A percentile compares a stretch with the other conserved stretches of the same genome.
Conservation (phyloP, 2,329 filamentous ascomycete genomes). For the Trichoderma koningiopsis region DNA sequence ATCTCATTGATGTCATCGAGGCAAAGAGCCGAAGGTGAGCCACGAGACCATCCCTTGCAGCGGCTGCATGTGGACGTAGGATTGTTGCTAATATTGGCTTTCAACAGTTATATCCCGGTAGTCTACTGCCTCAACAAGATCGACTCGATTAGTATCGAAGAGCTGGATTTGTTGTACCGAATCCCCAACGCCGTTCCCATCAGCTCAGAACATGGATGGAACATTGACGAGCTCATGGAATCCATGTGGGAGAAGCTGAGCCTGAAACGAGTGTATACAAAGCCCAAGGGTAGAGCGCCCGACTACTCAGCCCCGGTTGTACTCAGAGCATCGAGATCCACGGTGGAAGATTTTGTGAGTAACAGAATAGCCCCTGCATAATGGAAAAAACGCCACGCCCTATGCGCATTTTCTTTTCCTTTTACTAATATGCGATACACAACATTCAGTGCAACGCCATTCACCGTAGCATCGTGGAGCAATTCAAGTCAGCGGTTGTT, state of each 20-base stretch:
- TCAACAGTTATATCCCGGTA: constrained; percentile 86
- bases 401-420: constrained; percentile 29
- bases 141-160: constrained; percentile 95
- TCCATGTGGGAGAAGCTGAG: constrained; percentile 98
- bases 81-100: constrained; percentile 5
- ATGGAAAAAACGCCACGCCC: not conserved
- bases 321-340: constrained; percentile 77
- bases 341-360: constrained; percentile 95
- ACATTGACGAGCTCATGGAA: constrained; percentile 94
- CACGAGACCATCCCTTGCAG: not conserved
- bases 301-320: constrained; percentile 94
- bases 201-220: constrained; percentile 97
- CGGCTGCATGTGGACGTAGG: not conserved
- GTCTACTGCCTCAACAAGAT: constrained; percentile 99
- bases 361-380: constrained; percentile 6
- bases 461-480: constrained; percentile 91
- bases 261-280: constrained; percentile 91
- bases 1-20: constrained; percentile 93
- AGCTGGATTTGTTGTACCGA: constrained; percentile 91
- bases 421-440: constrained; percentile 41
- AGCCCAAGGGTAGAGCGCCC: constrained; percentile 92
- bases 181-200: constrained; percentile 98
- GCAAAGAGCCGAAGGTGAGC: constrained; percentile 72
- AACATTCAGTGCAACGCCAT: constrained; percentile 83
- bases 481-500: constrained; percentile 93